These are phyloP conservation scores for Lagenidium sp. DNA, from an alignment of 352 stramenopile species.

Conservation along the genomic window DNA sequence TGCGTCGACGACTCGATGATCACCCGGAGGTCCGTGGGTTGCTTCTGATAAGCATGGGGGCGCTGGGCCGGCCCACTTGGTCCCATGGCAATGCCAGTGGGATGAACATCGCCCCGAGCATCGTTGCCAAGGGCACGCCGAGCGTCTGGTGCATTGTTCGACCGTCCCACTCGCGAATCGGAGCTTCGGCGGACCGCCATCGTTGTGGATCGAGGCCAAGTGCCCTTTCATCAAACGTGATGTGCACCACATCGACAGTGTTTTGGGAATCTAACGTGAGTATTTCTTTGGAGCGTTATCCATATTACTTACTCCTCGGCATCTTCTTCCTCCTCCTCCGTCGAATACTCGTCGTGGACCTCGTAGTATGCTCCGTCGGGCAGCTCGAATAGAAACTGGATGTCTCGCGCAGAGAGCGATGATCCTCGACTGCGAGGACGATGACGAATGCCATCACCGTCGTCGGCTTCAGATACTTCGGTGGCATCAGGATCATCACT, in stretches of 20 bases:
- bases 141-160: no score
- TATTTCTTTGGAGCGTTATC: no score
- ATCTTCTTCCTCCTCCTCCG: conserved; percentile 60
- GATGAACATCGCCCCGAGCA: no score
- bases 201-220: no score
- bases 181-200: no score
- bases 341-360: conserved; percentile 67
- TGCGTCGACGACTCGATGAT: conserved; percentile 64
- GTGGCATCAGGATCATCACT: conserved; percentile 21
- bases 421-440: conserved; percentile 1
- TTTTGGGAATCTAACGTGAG: no score
- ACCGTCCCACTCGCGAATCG: no score
- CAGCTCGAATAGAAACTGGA: conserved; percentile 65
- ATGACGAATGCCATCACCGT: conserved; percentile 19
- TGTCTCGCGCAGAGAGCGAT: conserved; percentile 23
- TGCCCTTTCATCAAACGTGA: no score
- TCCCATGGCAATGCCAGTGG: not conserved
- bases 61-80: no score
- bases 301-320: no score
- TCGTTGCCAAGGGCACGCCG: no score
- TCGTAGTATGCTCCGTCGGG: conserved; percentile 63
- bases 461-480: conserved; percentile 25
- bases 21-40: conserved; percentile 51
- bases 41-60: conserved; percentile 48
- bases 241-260: no score